Percentiles rank a stretch among this genome's conserved stretches.
Conservation (phyloP, 352 stramenopile species). For the Plasmopara halstedii region DNA sequence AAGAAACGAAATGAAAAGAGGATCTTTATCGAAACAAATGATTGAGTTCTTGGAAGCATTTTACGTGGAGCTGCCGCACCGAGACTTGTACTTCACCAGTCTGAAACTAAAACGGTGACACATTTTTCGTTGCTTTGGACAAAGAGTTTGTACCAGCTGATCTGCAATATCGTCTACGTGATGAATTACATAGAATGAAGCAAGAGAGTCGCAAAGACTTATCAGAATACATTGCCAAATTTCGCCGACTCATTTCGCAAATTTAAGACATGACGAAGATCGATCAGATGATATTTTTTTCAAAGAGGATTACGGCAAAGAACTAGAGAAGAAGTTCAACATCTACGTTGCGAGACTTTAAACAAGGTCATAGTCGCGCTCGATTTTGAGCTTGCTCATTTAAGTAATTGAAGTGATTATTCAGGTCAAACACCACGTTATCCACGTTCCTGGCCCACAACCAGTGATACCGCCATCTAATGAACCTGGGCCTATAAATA, state of each 20-base stretch:
- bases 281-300: constrained; percentile 9
- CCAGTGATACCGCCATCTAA: not conserved
- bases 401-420: not conserved
- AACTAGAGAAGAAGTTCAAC: constrained; percentile 2
- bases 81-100: not conserved
- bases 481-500: not conserved
- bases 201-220: constrained; percentile 1
- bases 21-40: not conserved
- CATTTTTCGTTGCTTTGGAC: not conserved
- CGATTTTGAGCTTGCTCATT: constrained; percentile 5
- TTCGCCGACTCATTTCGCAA: constrained; percentile 4
- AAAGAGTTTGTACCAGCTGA: constrained; percentile 5
- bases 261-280: constrained; percentile 5
- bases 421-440: not conserved
- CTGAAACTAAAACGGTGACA: not conserved
- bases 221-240: constrained; percentile 7
- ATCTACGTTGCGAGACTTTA: constrained; percentile 6
- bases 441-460: not conserved
- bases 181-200: constrained; percentile 1
- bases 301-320: not conserved
- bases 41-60: not conserved
- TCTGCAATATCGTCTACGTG: constrained; percentile 1
- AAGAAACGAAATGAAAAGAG: not conserved
- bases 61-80: not conserved
- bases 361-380: constrained; percentile 3